Conservation (phyloP, 768 basidiomycete genomes). For the Suillus lakei region DNA sequence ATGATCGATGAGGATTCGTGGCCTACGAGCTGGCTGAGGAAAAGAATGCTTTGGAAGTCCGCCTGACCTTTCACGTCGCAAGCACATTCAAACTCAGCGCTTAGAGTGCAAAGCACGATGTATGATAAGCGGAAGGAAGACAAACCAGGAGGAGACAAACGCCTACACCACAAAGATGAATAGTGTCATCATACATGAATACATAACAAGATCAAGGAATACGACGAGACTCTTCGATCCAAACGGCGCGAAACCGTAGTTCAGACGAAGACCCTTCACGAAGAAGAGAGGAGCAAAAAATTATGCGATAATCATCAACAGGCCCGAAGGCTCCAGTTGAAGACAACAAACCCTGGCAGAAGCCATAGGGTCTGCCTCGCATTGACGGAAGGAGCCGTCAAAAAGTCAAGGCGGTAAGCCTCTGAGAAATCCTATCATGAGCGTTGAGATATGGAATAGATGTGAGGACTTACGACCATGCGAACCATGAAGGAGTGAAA, state of each 20-base stretch:
- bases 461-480: not conserved
- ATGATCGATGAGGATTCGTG: conserved; percentile 56
- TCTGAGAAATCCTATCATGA: not conserved
- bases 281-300: conserved; percentile 41
- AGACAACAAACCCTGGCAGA: not conserved
- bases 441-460: not conserved
- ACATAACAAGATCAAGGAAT: not conserved
- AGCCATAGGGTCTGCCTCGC: not conserved
- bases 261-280: conserved; percentile 29
- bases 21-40: conserved; percentile 51
- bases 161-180: not conserved
- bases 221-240: not conserved
- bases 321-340: conserved; percentile 5
- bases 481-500: not conserved
- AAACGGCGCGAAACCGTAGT: not conserved
- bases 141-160: too few relatives aligned
- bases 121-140: too few relatives aligned
- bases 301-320: conserved; percentile 31
- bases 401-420: not conserved
- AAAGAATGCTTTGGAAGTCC: not conserved
- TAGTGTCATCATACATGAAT: not conserved
- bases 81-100: too few relatives aligned
- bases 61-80: too few relatives aligned
- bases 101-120: too few relatives aligned
- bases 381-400: not conserved